Base-by-base conservation (phyloP, 306 rosid species). In the Cucurbita ficifolia region DNA sequence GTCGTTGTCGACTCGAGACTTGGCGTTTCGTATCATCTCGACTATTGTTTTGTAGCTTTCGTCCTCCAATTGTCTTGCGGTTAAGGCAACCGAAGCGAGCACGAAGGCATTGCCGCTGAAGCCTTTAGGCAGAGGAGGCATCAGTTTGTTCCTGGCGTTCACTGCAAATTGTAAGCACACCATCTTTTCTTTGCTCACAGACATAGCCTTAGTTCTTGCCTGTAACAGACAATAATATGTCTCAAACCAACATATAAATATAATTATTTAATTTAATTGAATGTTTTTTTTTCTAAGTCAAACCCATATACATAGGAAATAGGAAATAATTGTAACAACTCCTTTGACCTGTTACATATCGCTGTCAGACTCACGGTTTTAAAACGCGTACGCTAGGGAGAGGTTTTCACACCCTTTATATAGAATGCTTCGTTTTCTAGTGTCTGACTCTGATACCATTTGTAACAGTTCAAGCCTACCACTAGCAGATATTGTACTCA, bases 91-190 rank as follows among this genome's bases (percentile, higher is more conserved):
- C 14, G 96, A 88, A 71, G 92, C 92, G 14, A 90, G 95, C 4
- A 88, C 92, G 24, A 78, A 90, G 5, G 95, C 92, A 22, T 90
- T 90, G 62, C 96, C 96, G 12, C 90, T 88, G 84, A 86, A 90
- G 21, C 82, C 83, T 59, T 60, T 62, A 17, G 92, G 88, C 17
- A 88, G 76, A 69, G 92, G 78, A 0, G 95, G 96, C 16, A 36
- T 55, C 68, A 77, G 56, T 79, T 81, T 88, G 76, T 68, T 88
- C 87, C 95, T 85, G 19, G 77, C 76, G 79, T 90, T 89, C 40
- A 86, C 95, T 0, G 95, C 71, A 70, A 90, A 90, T 64, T 90
- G 96, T 62, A 90, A 70, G 81, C 95, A 88, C 40, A 80, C 90
- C 81, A 70, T 78, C 55, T 83, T 78, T 14, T 88, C 92, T 79